phyloP scores from a whole-genome alignment of 2,329 filamentous ascomycete species.

The Beauveria australis region DNA sequence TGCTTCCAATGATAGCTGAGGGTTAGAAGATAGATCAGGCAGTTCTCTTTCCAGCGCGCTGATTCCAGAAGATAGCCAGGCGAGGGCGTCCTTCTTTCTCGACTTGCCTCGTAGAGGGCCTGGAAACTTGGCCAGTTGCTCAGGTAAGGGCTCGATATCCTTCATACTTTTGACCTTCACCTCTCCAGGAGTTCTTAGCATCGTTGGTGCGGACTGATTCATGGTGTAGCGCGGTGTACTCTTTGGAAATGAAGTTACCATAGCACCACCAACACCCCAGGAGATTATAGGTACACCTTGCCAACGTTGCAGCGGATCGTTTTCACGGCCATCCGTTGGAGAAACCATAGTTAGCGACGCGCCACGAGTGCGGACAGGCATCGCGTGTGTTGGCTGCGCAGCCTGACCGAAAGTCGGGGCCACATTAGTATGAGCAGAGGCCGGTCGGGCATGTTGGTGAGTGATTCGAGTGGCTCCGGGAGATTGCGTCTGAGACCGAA shows the following conservation, averaged over 20 bases:
- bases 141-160: slow-evolving; percentile 61
- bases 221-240: slow-evolving; percentile 80
- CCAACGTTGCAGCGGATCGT: slow-evolving; percentile 82
- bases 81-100: slow-evolving; percentile 87
- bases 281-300: slow-evolving; percentile 78
- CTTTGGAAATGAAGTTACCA: slow-evolving; percentile 81
- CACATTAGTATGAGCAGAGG: slow-evolving; percentile 41
- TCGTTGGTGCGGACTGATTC: slow-evolving; percentile 62
- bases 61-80: slow-evolving; percentile 75
- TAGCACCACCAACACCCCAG: slow-evolving; percentile 78
- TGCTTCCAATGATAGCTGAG: slow-evolving; percentile 47
- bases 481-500: slow-evolving; percentile 55
- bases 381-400: slow-evolving; percentile 13
- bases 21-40: slow-evolving; percentile 40
- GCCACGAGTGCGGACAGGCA: slow-evolving; percentile 26
- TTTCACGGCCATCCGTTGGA: slow-evolving; percentile 57
- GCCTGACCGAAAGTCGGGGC: slow-evolving; percentile 24
- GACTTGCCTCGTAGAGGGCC: slow-evolving; percentile 82
- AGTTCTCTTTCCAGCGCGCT: slow-evolving; percentile 57
- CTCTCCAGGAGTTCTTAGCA: slow-evolving; percentile 75
- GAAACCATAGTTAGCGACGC: slow-evolving; percentile 48
- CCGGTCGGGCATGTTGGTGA: slow-evolving; percentile 36
- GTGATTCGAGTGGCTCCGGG: slow-evolving; percentile 40
- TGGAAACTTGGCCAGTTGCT: slow-evolving; percentile 73
- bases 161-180: slow-evolving; percentile 71